Evolutionary conservation across 305 asterid species (phyloP).

Genomic region (Rubia tinctorum): DNA sequence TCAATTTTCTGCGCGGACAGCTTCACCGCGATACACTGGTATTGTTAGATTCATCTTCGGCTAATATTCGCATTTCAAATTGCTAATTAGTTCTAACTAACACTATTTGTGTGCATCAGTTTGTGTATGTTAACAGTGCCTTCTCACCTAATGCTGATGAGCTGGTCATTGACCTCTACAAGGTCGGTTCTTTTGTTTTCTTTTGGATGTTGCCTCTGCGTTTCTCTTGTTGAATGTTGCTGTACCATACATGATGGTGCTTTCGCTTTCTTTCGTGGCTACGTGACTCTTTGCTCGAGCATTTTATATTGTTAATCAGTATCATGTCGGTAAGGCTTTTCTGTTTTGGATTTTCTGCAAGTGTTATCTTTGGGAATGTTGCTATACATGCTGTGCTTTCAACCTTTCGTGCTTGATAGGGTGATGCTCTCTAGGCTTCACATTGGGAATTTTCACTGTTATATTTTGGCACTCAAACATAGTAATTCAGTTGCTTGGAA

Average conservation of each 20-base stretch:
- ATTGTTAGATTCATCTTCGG: neutral
- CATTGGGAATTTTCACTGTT: no score
- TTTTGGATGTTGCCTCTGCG: neutral
- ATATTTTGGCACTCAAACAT: neutral
- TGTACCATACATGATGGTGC: neutral
- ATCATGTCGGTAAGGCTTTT: neutral
- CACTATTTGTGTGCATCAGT: slow-evolving; percentile 3
- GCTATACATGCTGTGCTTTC: neutral
- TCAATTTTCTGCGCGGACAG: slow-evolving; percentile 93
- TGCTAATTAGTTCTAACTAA: neutral
- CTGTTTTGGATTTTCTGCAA: neutral
- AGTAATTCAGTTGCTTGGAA: neutral
- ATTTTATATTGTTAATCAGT: neutral
- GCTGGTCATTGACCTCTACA: slow-evolving; percentile 15
- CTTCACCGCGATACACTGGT: slow-evolving; percentile 30
- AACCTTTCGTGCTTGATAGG: neutral
- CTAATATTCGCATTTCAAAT: neutral
- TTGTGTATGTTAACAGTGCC: slow-evolving; percentile 15
- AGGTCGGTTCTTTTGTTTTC: slow-evolving; percentile 2
- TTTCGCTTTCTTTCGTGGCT: neutral
- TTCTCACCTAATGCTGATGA: slow-evolving; percentile 17
- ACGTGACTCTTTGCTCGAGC: neutral
- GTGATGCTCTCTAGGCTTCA: neutral
- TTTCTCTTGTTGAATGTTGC: neutral
- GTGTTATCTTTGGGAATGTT: neutral